These are phyloP conservation scores for Lichtheimia ornata DNA, from an alignment of 371 early-diverging fungal genomes.

Conservation along the genomic window DNA sequence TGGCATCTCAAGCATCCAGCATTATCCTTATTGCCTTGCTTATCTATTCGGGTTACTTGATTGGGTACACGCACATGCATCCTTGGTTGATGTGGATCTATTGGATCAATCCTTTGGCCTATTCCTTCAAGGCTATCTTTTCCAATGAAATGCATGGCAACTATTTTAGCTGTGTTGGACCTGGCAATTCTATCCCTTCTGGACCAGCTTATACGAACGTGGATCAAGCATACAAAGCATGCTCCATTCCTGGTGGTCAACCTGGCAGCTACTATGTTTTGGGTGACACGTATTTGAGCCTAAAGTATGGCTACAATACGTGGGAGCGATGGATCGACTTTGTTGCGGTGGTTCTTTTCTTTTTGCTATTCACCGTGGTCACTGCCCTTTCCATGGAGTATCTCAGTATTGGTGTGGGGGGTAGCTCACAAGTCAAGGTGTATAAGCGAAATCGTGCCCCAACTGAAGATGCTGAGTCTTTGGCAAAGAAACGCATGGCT, in stretches of 20 bases:
- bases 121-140: slow-evolving; percentile 70
- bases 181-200: slow-evolving; percentile 50
- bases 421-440: slow-evolving; percentile 50
- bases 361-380: slow-evolving; percentile 43
- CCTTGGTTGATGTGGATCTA: slow-evolving; percentile 68
- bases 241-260: slow-evolving; percentile 57
- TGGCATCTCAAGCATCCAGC: slow-evolving; percentile 49
- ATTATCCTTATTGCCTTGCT: slow-evolving; percentile 47
- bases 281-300: slow-evolving; percentile 64
- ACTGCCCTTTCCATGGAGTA: slow-evolving; percentile 53
- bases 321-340: slow-evolving; percentile 37
- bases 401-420: slow-evolving; percentile 27
- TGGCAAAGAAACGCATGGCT: slow-evolving; percentile 11
- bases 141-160: slow-evolving; percentile 73
- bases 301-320: slow-evolving; percentile 44
- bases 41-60: slow-evolving; percentile 57
- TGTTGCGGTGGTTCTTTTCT: slow-evolving; percentile 42
- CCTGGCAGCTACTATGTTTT: slow-evolving; percentile 55
- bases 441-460: slow-evolving; percentile 43
- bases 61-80: slow-evolving; percentile 29
- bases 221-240: slow-evolving; percentile 55
- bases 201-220: slow-evolving; percentile 54
- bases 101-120: slow-evolving; percentile 74
- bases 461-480: slow-evolving; percentile 23
- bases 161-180: slow-evolving; percentile 48